A percentile compares a stretch with the other conserved stretches of the same genome.
phyloP scores from a whole-genome alignment of 192 early-diverging fungal genomes.

The Paraglomus occultum region DNA sequence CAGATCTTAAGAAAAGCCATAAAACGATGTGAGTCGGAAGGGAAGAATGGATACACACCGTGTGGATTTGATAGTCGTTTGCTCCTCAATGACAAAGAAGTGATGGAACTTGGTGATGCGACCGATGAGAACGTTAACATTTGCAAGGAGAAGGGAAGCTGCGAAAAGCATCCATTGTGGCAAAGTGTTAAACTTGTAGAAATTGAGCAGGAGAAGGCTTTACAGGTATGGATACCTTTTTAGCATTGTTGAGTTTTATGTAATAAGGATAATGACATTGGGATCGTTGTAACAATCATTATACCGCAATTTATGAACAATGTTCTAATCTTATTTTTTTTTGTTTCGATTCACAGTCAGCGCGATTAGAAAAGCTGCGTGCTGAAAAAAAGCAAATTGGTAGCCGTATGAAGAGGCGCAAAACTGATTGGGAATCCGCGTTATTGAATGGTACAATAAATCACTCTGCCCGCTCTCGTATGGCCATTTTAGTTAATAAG shows the following conservation, averaged over 20 bases:
- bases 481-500: too few species aligned
- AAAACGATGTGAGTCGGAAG: not conserved
- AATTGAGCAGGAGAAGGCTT: conserved; percentile 42
- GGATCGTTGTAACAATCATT: not conserved
- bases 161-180: conserved; percentile 50
- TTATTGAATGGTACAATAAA: conserved; percentile 50
- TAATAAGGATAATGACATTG: conserved; percentile 1
- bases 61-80: not conserved
- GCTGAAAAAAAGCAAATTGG: conserved; percentile 45
- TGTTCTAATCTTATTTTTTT: conserved; percentile 2
- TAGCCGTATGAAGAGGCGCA: conserved; percentile 45
- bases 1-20: conserved; percentile 27
- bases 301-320: not conserved
- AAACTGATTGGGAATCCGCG: conserved; percentile 38
- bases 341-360: conserved; percentile 25
- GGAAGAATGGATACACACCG: not conserved
- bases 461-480: conserved; percentile 22
- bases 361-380: conserved; percentile 33
- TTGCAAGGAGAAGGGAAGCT: conserved; percentile 40
- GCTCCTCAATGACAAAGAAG: conserved; percentile 4
- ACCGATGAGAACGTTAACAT: conserved; percentile 29
- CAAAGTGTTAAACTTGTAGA: conserved; percentile 43
- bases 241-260: not conserved
- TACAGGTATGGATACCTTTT: conserved; percentile 30
- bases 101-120: not conserved